Evolutionary conservation across 2,329 filamentous ascomycete species (phyloP).

Genomic region (Fusarium denticulatum): DNA sequence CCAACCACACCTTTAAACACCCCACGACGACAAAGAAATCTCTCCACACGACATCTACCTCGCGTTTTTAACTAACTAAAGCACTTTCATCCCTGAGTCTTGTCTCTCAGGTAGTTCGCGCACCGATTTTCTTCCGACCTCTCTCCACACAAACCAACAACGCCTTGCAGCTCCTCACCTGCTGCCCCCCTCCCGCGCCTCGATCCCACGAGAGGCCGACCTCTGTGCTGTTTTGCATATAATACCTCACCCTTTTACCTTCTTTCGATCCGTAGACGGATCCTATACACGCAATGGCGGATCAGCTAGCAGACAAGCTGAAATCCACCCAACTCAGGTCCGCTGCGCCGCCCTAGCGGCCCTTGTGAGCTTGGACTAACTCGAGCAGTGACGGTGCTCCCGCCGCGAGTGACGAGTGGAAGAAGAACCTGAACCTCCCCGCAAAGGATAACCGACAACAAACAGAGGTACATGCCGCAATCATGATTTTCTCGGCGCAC

Average conservation of each 20-base stretch:
- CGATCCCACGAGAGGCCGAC: slow-evolving; percentile 26
- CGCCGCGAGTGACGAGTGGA: slow-evolving; percentile 72
- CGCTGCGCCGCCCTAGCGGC: slow-evolving; percentile 39
- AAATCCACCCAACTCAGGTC: slow-evolving; percentile 55
- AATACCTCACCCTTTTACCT: slow-evolving; percentile 27
- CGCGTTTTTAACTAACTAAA: slow-evolving; percentile 30
- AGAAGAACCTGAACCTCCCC: slow-evolving; percentile 76
- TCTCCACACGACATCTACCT: slow-evolving; percentile 27
- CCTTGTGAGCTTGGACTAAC: slow-evolving; percentile 48
- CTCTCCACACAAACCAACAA: slow-evolving; percentile 24
- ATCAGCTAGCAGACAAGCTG: slow-evolving; percentile 58
- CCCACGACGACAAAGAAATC: slow-evolving; percentile 25
- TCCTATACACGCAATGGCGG: slow-evolving; percentile 53
- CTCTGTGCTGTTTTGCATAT: slow-evolving; percentile 39
- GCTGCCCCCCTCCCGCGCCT: slow-evolving; percentile 23
- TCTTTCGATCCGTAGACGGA: slow-evolving; percentile 41
- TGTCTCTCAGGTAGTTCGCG: slow-evolving; percentile 31
- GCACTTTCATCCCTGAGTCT: slow-evolving; percentile 15
- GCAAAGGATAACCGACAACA: slow-evolving; percentile 80
- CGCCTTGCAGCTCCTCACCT: slow-evolving; percentile 34
- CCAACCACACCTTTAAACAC: slow-evolving; percentile 21
- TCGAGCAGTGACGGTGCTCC: slow-evolving; percentile 58
- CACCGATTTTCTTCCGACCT: slow-evolving; percentile 29
- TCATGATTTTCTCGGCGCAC: slow-evolving; percentile 5
- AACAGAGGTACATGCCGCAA: slow-evolving; percentile 70